A percentile compares a stretch with the other conserved stretches of the same genome.
Evolutionary conservation across 2,329 filamentous ascomycete species (phyloP).

Genomic region (Cephalotrichum gorgonifer): DNA sequence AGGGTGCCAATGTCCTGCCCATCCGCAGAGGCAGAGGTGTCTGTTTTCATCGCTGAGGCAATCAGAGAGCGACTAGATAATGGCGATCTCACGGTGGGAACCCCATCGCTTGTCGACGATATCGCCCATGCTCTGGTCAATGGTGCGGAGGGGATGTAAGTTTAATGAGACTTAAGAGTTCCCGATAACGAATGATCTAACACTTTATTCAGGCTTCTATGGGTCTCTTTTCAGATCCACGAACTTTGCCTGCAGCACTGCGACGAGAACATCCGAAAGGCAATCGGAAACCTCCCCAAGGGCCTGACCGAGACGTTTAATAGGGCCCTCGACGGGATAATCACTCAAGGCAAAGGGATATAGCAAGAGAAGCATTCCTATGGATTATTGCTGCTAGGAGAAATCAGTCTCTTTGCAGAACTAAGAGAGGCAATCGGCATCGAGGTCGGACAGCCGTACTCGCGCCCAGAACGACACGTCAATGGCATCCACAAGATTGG

Average conservation of each 20-base stretch:
- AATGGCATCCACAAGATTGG: background rate
- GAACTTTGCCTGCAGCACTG: conserved; percentile 9
- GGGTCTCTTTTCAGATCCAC: conserved; percentile 10
- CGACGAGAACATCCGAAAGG: conserved; percentile 8
- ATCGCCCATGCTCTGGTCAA: background rate
- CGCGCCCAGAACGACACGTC: background rate
- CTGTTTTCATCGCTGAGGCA: background rate
- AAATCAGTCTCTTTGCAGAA: background rate
- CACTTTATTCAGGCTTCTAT: conserved; percentile 10
- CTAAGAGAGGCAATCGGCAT: background rate
- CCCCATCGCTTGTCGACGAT: background rate
- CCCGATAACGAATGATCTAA: background rate
- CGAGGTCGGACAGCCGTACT: background rate
- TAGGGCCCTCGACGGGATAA: background rate
- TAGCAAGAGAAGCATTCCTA: background rate
- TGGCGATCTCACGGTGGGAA: background rate
- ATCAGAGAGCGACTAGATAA: background rate
- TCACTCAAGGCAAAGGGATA: background rate
- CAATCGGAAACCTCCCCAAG: background rate
- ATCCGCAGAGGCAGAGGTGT: background rate
- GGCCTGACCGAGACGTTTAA: background rate
- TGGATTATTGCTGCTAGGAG: background rate
- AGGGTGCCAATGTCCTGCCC: background rate
- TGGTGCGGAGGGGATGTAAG: background rate
- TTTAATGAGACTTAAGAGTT: background rate